Base-by-base conservation (phyloP, 2,329 filamentous ascomycete genomes). In the Beauveria sp. region DNA sequence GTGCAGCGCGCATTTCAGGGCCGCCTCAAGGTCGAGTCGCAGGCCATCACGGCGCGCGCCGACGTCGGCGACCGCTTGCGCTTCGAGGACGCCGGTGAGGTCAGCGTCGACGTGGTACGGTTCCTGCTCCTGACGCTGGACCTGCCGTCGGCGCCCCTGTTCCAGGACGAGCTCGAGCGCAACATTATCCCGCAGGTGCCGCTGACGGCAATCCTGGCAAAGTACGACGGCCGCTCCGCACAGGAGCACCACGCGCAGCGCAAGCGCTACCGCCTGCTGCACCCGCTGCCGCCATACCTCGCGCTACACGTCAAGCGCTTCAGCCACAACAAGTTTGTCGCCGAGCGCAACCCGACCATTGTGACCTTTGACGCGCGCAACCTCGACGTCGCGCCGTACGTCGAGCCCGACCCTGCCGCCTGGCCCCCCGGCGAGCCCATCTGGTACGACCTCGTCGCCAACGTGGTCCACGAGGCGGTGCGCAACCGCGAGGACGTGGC, bases 301-400 rank as follows among this genome's bases (percentile, higher is more conserved):
- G 80, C 95, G 59, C 91, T 99, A 77, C 93, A 99, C 78, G 88
- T 98, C 78, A 98, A 98, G 79, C 91, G 95, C 68, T 99, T 99
- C 81, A 91, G 88, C 67, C 88, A 89, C 67, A 99, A 99, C 80
- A 96, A 97, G 74, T 99, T 99, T 71, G 90, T 99, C 22, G 85
- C 89, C 2, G 93, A 98, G 76, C 89, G 95, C 56, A 99, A 99
- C 74, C 95, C 93, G 1, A 99, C 95, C 10, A 99, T 99, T 70
- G 95, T 99, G 65, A 98, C 93, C 0, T 99, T 98, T 74, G 91
- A 93, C 66, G 88, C 91, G 5, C 83, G 88, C 64, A 71, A 88
- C 48, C 85, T 99, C 9, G 92, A 99, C 73, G 88, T 97, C 80
- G 83, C 87, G 5, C 92, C 93, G 0, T 98, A 95, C 69, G 91